Conservation (phyloP, 352 stramenopile species). For the Globisporangium spiculum region DNA sequence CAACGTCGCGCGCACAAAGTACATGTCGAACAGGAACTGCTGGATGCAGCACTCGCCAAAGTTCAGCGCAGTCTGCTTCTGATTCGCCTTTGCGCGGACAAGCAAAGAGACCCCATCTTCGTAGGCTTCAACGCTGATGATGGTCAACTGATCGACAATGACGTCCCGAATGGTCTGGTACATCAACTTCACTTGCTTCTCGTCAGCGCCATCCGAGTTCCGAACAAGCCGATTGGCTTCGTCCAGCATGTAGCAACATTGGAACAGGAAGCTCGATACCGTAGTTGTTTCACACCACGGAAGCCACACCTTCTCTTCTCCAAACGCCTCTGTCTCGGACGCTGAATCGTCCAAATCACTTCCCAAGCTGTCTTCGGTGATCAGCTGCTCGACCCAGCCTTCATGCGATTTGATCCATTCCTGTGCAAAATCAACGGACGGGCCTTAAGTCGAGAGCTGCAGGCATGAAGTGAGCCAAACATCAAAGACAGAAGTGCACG, state of each 20-base stretch:
- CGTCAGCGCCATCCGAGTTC: constrained; percentile 30
- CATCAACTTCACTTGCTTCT: constrained; percentile 58
- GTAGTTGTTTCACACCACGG: constrained; percentile 81
- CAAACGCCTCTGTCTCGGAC: constrained; percentile 38
- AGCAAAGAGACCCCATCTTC: constrained; percentile 61
- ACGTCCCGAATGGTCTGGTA: constrained; percentile 64
- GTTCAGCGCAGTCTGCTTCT: constrained; percentile 57
- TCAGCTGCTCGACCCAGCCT: constrained; percentile 73
- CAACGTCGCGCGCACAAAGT: constrained; percentile 83
- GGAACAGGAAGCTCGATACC: constrained; percentile 83
- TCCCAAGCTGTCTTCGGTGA: constrained; percentile 39
- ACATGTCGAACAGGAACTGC: constrained; percentile 89
- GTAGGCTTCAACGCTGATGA: constrained; percentile 72
- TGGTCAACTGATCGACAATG: constrained; percentile 74
- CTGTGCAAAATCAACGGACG: constrained; percentile 21
- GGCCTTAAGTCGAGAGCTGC: too few relatives aligned
- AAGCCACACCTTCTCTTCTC: constrained; percentile 81
- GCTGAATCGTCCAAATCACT: constrained; percentile 36
- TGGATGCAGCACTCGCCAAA: constrained; percentile 84
- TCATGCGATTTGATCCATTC: constrained; percentile 75
- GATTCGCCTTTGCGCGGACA: constrained; percentile 41
- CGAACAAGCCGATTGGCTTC: constrained; percentile 70
- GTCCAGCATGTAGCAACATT: constrained; percentile 81
- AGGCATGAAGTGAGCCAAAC: too few relatives aligned
- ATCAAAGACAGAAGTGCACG: not conserved